These are phyloP conservation scores for Epichloe sylvatica DNA, from an alignment of 2,329 filamentous ascomycete genomes.

Conservation along the genomic window DNA sequence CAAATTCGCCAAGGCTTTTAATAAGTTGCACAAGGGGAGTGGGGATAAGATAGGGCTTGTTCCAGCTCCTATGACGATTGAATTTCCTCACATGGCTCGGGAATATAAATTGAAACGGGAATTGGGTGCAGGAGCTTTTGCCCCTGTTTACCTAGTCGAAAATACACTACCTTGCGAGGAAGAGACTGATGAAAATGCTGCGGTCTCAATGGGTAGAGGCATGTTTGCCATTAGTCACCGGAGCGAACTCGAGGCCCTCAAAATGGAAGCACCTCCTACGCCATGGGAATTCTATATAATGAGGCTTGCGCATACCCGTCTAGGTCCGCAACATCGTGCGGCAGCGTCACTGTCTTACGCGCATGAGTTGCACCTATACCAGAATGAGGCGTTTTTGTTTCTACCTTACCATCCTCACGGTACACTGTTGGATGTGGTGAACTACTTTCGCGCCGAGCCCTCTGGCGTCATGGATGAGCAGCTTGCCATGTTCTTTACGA, in stretches of 20 bases:
- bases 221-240: conserved; percentile 43
- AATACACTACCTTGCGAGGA: conserved; percentile 42
- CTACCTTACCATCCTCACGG: conserved; percentile 81
- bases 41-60: conserved; percentile 49
- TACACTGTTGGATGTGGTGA: conserved; percentile 88
- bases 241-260: conserved; percentile 64
- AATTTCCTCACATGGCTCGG: conserved; percentile 50
- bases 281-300: conserved; percentile 97
- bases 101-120: conserved; percentile 72
- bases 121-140: conserved; percentile 85
- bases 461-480: conserved; percentile 74
- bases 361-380: conserved; percentile 84
- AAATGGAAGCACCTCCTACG: conserved; percentile 81
- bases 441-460: conserved; percentile 60
- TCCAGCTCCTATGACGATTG: conserved; percentile 47
- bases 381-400: conserved; percentile 78
- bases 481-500: conserved; percentile 86
- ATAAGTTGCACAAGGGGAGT: conserved; percentile 40
- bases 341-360: conserved; percentile 66
- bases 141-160: conserved; percentile 85
- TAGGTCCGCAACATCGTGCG: conserved; percentile 57
- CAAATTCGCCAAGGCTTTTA: conserved; percentile 58
- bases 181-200: conserved; percentile 29
- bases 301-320: conserved; percentile 61
- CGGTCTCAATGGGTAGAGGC: conserved; percentile 46